These are phyloP conservation scores for Steccherinum ochraceum DNA, from an alignment of 768 basidiomycete genomes.

Conservation along the genomic window DNA sequence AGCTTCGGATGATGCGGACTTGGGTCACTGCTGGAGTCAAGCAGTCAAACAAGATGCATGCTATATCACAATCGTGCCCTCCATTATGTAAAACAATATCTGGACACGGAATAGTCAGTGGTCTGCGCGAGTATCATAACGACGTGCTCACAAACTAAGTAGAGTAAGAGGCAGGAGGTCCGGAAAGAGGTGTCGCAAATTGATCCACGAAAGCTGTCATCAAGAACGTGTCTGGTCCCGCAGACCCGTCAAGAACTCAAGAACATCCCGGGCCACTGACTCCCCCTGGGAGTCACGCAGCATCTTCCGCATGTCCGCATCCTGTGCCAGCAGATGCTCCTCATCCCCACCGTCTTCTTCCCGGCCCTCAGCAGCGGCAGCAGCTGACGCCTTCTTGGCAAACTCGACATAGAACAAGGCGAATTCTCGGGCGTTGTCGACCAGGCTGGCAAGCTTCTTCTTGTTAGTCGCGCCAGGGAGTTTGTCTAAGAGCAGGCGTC, in stretches of 20 bases:
- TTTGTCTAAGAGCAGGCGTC: slow-evolving; percentile 23
- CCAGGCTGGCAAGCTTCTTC: slow-evolving; percentile 26
- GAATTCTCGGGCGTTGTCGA: slow-evolving; percentile 34
- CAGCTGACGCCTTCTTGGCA: slow-evolving; percentile 19
- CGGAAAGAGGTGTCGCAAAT: no score
- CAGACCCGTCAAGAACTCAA: slow-evolving; percentile 46
- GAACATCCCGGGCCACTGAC: slow-evolving; percentile 33
- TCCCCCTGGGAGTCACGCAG: slow-evolving; percentile 21
- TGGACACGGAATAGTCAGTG: no score
- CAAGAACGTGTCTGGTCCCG: slow-evolving; percentile 6
- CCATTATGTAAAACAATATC: no score
- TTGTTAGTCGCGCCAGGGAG: slow-evolving; percentile 28
- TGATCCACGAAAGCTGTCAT: no score
- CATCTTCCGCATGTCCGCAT: slow-evolving; percentile 6
- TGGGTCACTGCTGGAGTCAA: no score
- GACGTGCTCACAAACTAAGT: no score
- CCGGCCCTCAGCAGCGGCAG: slow-evolving; percentile 6
- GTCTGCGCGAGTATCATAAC: no score
- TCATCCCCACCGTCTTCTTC: slow-evolving; percentile 5
- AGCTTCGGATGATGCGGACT: no score
- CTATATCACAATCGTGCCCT: no score
- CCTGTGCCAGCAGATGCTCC: slow-evolving; percentile 1
- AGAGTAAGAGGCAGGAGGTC: no score
- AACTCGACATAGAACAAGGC: slow-evolving; percentile 34
- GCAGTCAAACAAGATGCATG: no score